Percentiles rank a stretch among this genome's conserved stretches.
These are phyloP conservation scores for Saussurea involucrata DNA, from an alignment of 129 eudicot genomes.

Conservation along the genomic window DNA sequence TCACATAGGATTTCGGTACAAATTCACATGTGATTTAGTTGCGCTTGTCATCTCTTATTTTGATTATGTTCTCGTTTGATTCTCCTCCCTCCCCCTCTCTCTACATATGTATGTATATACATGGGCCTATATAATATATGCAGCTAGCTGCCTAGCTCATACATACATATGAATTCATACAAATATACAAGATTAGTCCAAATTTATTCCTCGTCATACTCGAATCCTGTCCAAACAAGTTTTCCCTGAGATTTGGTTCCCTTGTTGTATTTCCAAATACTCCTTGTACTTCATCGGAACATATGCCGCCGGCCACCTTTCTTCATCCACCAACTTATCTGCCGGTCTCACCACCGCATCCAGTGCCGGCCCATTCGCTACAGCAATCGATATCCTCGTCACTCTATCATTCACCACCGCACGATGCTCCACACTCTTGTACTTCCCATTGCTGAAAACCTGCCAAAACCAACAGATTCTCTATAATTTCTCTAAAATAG, in stretches of 20 bases:
- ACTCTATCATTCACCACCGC: slow-evolving; percentile 42
- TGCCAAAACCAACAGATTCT: background rate
- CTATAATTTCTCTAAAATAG: background rate
- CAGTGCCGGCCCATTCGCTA: slow-evolving; percentile 43
- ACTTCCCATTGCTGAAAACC: slow-evolving; percentile 61
- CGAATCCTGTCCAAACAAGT: slow-evolving; percentile 39
- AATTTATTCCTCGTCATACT: background rate
- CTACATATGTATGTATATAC: too few relatives aligned
- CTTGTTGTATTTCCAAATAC: slow-evolving; percentile 45
- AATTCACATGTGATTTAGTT: too few relatives aligned
- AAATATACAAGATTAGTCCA: background rate
- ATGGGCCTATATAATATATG: too few relatives aligned
- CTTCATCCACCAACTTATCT: slow-evolving; percentile 15
- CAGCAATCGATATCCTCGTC: slow-evolving; percentile 45
- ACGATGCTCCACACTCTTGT: slow-evolving; percentile 51
- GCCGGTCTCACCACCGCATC: slow-evolving; percentile 49
- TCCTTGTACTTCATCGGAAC: slow-evolving; percentile 43
- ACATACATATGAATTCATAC: background rate
- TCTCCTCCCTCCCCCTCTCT: too few relatives aligned
- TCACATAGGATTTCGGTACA: too few relatives aligned
- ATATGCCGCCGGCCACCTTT: slow-evolving; percentile 23
- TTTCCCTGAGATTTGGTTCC: slow-evolving; percentile 31
- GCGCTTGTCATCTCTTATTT: too few relatives aligned
- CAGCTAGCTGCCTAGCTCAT: background rate
- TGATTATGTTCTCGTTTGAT: too few relatives aligned